These are phyloP conservation scores for Chaetomiaceae sp. DNA, from an alignment of 2,329 filamentous ascomycete genomes.

Conservation along the genomic window DNA sequence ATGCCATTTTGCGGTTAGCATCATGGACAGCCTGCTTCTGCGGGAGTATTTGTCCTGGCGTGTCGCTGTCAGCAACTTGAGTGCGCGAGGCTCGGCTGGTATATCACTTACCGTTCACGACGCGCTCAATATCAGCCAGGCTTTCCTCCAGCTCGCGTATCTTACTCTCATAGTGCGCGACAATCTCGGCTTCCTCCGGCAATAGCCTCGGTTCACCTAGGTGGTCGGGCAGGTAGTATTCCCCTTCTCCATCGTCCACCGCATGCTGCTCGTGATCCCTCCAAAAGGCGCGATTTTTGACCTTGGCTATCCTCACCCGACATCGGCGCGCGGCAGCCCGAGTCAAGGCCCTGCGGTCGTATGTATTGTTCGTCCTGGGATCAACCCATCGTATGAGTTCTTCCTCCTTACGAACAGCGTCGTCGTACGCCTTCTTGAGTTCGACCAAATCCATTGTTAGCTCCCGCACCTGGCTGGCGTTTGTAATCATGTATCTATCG, in stretches of 20 bases:
- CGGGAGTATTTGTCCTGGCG: constrained; percentile 7
- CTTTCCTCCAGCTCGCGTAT: constrained; percentile 11
- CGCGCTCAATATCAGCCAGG: constrained; percentile 11
- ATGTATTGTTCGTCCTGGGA: constrained; percentile 10
- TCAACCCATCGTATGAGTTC: constrained; percentile 11
- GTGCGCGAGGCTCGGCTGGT: no score
- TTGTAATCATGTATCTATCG: constrained; percentile 20
- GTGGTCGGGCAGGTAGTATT: constrained; percentile 19
- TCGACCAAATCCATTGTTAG: constrained; percentile 14
- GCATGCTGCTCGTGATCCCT: constrained; percentile 15
- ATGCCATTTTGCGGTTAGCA: constrained; percentile 1
- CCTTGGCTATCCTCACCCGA: constrained; percentile 11
- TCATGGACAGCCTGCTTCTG: constrained; percentile 4
- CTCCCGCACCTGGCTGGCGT: constrained; percentile 9
- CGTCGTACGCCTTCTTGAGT: constrained; percentile 8
- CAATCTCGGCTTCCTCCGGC: constrained; percentile 15
- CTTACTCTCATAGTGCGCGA: constrained; percentile 15
- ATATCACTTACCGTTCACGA: constrained; percentile 16
- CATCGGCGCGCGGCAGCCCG: constrained; percentile 12
- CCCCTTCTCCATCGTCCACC: not conserved
- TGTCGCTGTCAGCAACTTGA: not conserved
- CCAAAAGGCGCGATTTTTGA: constrained; percentile 19
- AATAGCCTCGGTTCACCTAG: constrained; percentile 10
- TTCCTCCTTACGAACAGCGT: constrained; percentile 9
- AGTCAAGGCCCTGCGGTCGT: constrained; percentile 15